phyloP scores from a whole-genome alignment of 805 yeast genomes.

The Millerago galiae region DNA sequence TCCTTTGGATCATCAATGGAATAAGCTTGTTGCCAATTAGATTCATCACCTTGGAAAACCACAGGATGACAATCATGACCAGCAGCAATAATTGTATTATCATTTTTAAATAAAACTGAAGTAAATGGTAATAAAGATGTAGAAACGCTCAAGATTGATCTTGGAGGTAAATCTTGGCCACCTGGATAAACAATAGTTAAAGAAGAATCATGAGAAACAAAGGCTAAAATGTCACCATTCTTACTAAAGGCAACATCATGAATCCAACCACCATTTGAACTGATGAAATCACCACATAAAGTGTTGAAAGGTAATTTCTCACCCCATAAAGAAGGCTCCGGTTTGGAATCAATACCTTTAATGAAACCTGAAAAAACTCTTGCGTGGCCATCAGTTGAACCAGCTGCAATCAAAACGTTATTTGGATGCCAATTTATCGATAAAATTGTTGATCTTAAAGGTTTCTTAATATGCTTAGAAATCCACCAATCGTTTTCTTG shows the following conservation, averaged over 20 bases:
- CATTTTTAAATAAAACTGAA: conserved; percentile 62
- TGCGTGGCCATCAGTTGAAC: conserved; percentile 90
- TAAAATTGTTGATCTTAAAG: conserved; percentile 82
- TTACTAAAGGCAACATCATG: conserved; percentile 88
- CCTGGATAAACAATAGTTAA: conserved; percentile 73
- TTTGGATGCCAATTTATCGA: conserved; percentile 91
- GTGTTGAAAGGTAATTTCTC: conserved; percentile 92
- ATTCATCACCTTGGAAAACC: conserved; percentile 64
- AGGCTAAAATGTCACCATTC: conserved; percentile 69
- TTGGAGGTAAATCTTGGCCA: conserved; percentile 60
- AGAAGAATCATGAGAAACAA: conserved; percentile 83
- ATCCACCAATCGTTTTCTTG: conserved; percentile 99
- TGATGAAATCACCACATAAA: conserved; percentile 71
- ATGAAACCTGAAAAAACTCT: conserved; percentile 84
- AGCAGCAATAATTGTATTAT: conserved; percentile 69
- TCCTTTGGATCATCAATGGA: conserved; percentile 43
- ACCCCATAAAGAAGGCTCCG: conserved; percentile 85
- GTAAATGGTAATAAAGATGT: conserved; percentile 77
- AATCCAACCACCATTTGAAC: conserved; percentile 79
- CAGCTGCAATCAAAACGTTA: conserved; percentile 78
- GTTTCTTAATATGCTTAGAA: conserved; percentile 92
- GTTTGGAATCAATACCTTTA: conserved; percentile 83
- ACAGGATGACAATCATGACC: conserved; percentile 93
- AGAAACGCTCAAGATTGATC: conserved; percentile 48
- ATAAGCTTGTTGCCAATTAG: conserved; percentile 57